Evolutionary conservation across 148 eudicot genomes (phyloP).

Genomic region (Amaranthus hypochondriacus): DNA sequence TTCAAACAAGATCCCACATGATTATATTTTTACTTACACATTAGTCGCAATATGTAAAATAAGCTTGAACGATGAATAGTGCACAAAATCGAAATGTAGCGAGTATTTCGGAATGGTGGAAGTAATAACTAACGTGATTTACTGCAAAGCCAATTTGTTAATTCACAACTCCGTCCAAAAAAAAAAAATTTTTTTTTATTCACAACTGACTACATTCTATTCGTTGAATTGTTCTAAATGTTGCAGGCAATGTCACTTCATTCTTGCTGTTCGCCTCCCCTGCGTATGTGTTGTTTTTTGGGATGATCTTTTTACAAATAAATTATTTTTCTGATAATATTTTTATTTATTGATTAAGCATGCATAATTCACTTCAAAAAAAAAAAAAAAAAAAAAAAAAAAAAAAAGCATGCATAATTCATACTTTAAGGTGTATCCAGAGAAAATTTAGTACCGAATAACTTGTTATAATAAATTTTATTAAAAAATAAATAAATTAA

Average conservation of each 20-base stretch:
- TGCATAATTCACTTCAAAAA: too few species aligned
- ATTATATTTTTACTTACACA: too few species aligned
- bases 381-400: too few species aligned
- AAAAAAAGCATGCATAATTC: background rate
- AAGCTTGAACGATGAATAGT: too few species aligned
- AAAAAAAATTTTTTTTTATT: too few species aligned
- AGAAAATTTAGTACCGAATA: background rate
- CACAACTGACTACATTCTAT: background rate
- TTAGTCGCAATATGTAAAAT: too few species aligned
- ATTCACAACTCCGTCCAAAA: too few species aligned
- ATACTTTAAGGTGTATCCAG: background rate
- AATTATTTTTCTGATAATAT: background rate
- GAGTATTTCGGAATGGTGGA: too few species aligned
- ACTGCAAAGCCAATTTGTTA: too few species aligned
- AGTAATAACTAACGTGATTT: background rate
- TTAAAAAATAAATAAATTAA: too few species aligned
- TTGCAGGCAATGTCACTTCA: constrained; percentile 66
- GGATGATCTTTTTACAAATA: constrained; percentile 4
- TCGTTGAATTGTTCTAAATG: background rate
- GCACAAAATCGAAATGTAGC: too few species aligned
- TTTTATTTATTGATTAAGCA: background rate
- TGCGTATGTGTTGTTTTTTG: constrained; percentile 21
- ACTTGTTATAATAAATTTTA: background rate
- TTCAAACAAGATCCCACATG: too few species aligned
- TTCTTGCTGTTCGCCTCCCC: constrained; percentile 50